Evolutionary conservation across 345 rosid species (phyloP), one percentile per base, ranked within the genome.

Genomic region (Dipteronia dyeriana): DNA sequence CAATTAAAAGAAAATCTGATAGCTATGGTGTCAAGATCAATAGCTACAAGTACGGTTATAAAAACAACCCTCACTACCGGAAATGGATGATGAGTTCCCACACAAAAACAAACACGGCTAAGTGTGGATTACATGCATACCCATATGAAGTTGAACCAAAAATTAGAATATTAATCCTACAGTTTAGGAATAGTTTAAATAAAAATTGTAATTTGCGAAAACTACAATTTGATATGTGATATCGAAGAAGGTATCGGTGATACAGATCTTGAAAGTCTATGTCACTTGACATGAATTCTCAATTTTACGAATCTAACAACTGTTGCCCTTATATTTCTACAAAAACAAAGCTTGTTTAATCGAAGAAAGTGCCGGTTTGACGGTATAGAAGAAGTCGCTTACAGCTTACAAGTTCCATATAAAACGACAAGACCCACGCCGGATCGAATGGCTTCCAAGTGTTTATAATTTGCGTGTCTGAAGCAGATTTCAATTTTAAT

Each of bases 401-500:
- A 22, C 38, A 34, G 4, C 45, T 26, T 62, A 22, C 5, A 11
- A 71, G n/a, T 56, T 56, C 66, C 53, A 23, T 20, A 10, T 1
- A 12, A 57, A 8, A 38, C 13, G 13, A 39, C 51, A 70, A 49
- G 11, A 3, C 41, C 73, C 73, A 13, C 60, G 59, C 73, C 73
- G 60, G 60, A 69, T 25, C 73, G 56, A 34, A 29, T 71, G 74
- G 2, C 14, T 20, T 41, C 20, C 51, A 31, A 70, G 47, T n/a
- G 34, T 31, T 45, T 71, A n/a, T 69, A 19, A 71, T 31, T 34
- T 31, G 75, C 66, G 66, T 56, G 75, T 71, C 75, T 71, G 38
- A 2, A 19, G 66, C 66, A 57, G 51, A 47, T 25, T 20, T 5
- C 7, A 39, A 4, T 20, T 12, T 47, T 4, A 0, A 7, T 16